These are phyloP conservation scores for Torulaspora franciscae DNA, from an alignment of 805 yeast genomes.

Conservation along the genomic window DNA sequence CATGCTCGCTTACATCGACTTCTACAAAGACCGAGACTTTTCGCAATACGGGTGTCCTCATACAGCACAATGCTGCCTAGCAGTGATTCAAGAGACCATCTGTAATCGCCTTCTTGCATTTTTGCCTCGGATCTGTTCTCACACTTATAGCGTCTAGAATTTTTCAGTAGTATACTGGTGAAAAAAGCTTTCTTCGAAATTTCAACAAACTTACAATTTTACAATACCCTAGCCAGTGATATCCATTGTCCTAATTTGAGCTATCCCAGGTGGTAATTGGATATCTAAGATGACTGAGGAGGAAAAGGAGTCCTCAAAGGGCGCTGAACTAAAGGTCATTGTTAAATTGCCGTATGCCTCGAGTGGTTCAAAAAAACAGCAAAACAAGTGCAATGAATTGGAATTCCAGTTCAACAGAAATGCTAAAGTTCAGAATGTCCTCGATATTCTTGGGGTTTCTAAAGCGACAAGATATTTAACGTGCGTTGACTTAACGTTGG, in stretches of 20 bases:
- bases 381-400: conserved; percentile 16
- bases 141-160: neutral
- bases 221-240: neutral
- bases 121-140: neutral
- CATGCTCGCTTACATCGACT: neutral
- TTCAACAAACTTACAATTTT: neutral
- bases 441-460: conserved; percentile 27
- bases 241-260: neutral
- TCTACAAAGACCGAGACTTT: neutral
- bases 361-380: conserved; percentile 12
- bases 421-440: conserved; percentile 25
- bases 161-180: neutral
- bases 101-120: neutral
- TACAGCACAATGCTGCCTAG: too few relatives aligned
- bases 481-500: conserved; percentile 23
- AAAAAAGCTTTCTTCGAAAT: neutral
- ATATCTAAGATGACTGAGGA: conserved; percentile 10
- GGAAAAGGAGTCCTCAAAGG: conserved; percentile 4
- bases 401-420: conserved; percentile 27
- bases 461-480: conserved; percentile 30
- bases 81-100: too few relatives aligned
- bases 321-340: conserved; percentile 5
- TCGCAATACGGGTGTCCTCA: too few relatives aligned
- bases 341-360: conserved; percentile 9
- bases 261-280: neutral